phyloP scores from a whole-genome alignment of 148 eudicot species.

The Salicornia ramosissima region DNA sequence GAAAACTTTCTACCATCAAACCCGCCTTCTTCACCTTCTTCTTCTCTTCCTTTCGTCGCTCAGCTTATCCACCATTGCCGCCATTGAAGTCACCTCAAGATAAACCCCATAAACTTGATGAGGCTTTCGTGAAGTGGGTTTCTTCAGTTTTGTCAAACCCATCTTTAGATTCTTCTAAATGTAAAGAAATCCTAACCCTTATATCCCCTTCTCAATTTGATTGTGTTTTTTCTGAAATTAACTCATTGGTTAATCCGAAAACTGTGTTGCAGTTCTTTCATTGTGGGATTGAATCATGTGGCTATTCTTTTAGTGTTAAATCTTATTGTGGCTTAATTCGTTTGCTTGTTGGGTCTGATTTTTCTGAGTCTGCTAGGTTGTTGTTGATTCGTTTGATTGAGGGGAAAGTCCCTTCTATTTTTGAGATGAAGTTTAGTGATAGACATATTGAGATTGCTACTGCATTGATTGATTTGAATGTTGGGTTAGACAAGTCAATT shows the following conservation, averaged over 20 bases:
- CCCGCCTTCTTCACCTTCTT: conserved; percentile 26
- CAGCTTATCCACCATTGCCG: conserved; percentile 1
- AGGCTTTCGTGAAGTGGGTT: conserved; percentile 40
- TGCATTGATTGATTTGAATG: conserved; percentile 43
- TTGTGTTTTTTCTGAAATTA: conserved; percentile 37
- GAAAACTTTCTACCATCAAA: conserved; percentile 28
- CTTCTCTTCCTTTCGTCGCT: conserved; percentile 21
- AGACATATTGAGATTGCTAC: conserved; percentile 63
- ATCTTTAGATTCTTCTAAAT: conserved; percentile 47
- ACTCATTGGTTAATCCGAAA: conserved; percentile 40
- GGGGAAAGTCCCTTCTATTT: conserved; percentile 44
- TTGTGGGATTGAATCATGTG: conserved; percentile 38
- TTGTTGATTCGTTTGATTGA: conserved; percentile 67
- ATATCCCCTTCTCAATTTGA: conserved; percentile 63
- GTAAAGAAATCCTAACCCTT: conserved; percentile 47
- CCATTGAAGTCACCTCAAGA: conserved; percentile 21
- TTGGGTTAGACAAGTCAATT: conserved; percentile 20
- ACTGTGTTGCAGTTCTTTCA: conserved; percentile 56
- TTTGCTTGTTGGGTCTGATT: conserved; percentile 50
- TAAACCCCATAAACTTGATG: conserved; percentile 28
- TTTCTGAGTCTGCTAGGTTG: conserved; percentile 53
- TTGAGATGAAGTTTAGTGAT: conserved; percentile 24
- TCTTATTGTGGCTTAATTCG: conserved; percentile 71
- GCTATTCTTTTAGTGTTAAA: conserved; percentile 53
- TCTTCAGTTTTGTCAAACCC: conserved; percentile 50